Evolutionary conservation across 306 rosid genomes (phyloP).

Genomic region (Pyrus pyrifolia): DNA sequence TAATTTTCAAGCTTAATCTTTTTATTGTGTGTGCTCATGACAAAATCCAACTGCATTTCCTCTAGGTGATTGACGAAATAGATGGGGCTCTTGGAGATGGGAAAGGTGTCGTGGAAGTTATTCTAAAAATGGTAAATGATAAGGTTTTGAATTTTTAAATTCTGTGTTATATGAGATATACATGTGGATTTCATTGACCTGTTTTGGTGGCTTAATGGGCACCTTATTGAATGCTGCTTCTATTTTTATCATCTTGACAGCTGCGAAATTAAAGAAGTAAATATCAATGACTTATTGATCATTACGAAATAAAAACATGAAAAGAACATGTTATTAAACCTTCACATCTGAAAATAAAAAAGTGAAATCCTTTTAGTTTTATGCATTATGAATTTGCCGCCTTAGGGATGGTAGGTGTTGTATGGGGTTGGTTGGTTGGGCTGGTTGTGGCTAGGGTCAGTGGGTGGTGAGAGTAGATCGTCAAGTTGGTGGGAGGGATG

Average conservation of each 20-base stretch:
- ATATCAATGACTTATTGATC: not conserved
- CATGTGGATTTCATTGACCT: not conserved
- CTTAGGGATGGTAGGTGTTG: not conserved
- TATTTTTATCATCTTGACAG: not conserved
- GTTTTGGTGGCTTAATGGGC: not conserved
- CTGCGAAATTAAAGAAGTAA: not conserved
- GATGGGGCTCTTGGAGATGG: conserved; percentile 96
- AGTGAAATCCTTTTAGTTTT: not conserved
- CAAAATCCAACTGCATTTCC: conserved; percentile 2
- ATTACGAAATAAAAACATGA: not conserved
- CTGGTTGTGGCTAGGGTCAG: too few species aligned
- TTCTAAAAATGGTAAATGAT: conserved; percentile 75
- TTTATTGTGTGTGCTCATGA: not conserved
- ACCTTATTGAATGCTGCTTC: not conserved
- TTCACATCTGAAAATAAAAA: not conserved
- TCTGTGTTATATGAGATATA: conserved; percentile 1
- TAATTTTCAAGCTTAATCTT: not conserved
- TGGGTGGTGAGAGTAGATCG: too few species aligned
- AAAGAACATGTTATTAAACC: not conserved
- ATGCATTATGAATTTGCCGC: not conserved
- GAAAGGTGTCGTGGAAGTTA: conserved; percentile 93
- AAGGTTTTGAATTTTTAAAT: conserved; percentile 2
- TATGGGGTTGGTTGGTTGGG: not conserved
- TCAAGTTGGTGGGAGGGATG: too few species aligned
- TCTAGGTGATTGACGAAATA: conserved; percentile 89